Evolutionary conservation across 2,329 filamentous ascomycete species (phyloP), one percentile per base, ranked within the genome.

Genomic region (Stemphylium vesicarium): DNA sequence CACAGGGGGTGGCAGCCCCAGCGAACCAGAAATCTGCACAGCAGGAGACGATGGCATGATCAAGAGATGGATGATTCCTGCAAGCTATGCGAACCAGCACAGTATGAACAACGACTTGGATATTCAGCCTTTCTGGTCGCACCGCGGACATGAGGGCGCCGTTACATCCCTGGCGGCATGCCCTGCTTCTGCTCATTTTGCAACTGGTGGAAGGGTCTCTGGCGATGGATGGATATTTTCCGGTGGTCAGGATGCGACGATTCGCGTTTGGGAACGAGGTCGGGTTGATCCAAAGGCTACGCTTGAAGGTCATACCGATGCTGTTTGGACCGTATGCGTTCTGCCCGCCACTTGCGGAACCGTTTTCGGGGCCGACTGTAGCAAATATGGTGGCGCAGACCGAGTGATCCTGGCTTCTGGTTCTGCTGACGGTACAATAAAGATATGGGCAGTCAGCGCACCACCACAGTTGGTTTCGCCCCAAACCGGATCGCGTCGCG

Each of bases 181-280:
- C 82, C 92, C 92, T 2, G 88, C 92, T 2, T 88, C 91, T 2
- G 90, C 91, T 22, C 95, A 91, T 70, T 96, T 97, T 73, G 90
- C 91, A 7, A 96, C 92, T 15, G 91, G 93, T 32, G 92, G 93
- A 6, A 87, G 93, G 59, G 91, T 91, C 7, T 87, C 90, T 66
- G 94, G 94, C 29, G 95, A 98, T 66, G 95, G 95, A 24, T 99
- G 95, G 95, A 93, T 99, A 62, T 99, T 99, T 76, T 98, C 94
- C 4, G 95, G 95, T 57, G 95, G 95, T 4, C 92, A 97, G 74
- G 95, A 99, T 75, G 87, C 91, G 15, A 96, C 92, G 6, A 88
- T 99, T 33, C 87, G 93, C 26, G 92, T 99, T 0, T 99, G 95
- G 95, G 94, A 99, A 76, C 86, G 93, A 45, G 94, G 94, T 24